A percentile compares a stretch with the other conserved stretches of the same genome.
Conservation (phyloP, 2,329 filamentous ascomycete species). For the Hypoxylon sp. region DNA sequence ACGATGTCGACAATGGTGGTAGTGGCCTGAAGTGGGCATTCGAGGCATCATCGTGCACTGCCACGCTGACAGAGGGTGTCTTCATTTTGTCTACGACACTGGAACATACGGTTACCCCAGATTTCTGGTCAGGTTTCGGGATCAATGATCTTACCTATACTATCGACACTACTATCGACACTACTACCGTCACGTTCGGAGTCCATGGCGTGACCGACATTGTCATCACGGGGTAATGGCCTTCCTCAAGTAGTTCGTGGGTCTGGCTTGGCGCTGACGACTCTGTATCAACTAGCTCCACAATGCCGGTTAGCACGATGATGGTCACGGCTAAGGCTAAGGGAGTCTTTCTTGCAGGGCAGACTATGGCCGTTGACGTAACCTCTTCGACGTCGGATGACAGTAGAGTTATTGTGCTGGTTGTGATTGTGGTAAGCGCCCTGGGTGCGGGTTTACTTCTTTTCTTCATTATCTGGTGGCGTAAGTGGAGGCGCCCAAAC, state of each 20-base stretch:
- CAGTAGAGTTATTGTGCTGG: not conserved
- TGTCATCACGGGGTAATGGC: not conserved
- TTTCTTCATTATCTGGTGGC: not conserved
- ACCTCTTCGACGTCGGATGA: not conserved
- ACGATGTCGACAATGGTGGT: not conserved
- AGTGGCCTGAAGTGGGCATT: constrained; percentile 1
- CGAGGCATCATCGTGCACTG: not conserved
- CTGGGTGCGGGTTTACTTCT: not conserved
- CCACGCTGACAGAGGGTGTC: not conserved
- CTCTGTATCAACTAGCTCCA: not conserved
- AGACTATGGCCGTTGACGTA: not conserved
- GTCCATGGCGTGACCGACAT: not conserved
- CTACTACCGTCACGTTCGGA: not conserved
- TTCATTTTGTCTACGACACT: not conserved
- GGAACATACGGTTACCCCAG: too few relatives aligned
- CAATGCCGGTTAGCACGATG: not conserved
- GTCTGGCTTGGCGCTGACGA: not conserved
- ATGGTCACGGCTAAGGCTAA: not conserved
- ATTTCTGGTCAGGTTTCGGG: too few relatives aligned
- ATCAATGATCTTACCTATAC: too few relatives aligned
- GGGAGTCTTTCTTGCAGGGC: constrained; percentile 3
- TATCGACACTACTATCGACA: too few relatives aligned
- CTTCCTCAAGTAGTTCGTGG: not conserved
- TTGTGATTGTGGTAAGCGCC: not conserved
- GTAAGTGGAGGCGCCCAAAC: not conserved